Evolutionary conservation across 2,329 filamentous ascomycete species (phyloP).

Genomic region (Fusarium camptoceras): DNA sequence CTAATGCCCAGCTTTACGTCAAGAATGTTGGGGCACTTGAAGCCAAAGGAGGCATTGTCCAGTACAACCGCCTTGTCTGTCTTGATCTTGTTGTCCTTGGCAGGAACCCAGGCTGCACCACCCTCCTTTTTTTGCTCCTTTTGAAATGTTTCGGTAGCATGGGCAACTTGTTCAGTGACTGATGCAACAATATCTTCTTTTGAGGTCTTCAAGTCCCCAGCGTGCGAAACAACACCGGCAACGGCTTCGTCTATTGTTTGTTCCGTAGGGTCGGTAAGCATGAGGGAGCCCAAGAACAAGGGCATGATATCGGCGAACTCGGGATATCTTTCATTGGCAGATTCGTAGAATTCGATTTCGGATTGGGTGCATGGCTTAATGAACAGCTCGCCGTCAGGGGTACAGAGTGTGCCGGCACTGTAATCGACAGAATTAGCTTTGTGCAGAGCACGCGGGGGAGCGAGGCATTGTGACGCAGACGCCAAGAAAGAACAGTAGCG

Average conservation of each 20-base stretch:
- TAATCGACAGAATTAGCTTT: slow-evolving; percentile 37
- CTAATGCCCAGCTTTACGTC: slow-evolving; percentile 91
- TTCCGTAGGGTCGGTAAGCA: slow-evolving; percentile 69
- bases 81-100: slow-evolving; percentile 70
- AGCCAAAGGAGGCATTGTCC: slow-evolving; percentile 85
- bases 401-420: slow-evolving; percentile 91
- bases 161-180: slow-evolving; percentile 50
- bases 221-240: slow-evolving; percentile 57
- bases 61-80: slow-evolving; percentile 86
- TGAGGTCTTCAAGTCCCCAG: slow-evolving; percentile 49
- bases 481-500: slow-evolving; percentile 12
- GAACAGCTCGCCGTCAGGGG: slow-evolving; percentile 84
- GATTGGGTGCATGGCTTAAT: slow-evolving; percentile 91
- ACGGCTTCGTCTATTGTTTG: slow-evolving; percentile 62
- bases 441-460: slow-evolving; percentile 14
- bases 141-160: slow-evolving; percentile 17
- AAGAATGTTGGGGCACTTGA: slow-evolving; percentile 86
- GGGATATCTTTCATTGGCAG: slow-evolving; percentile 71
- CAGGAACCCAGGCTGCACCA: slow-evolving; percentile 59
- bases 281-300: slow-evolving; percentile 82
- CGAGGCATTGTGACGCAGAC: slow-evolving; percentile 29
- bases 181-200: slow-evolving; percentile 52
- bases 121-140: slow-evolving; percentile 24
- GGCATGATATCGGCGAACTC: slow-evolving; percentile 86
- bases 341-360: slow-evolving; percentile 92